Base-by-base conservation (phyloP, 805 yeast genomes). In the Saccharomycopsis javanensis region DNA sequence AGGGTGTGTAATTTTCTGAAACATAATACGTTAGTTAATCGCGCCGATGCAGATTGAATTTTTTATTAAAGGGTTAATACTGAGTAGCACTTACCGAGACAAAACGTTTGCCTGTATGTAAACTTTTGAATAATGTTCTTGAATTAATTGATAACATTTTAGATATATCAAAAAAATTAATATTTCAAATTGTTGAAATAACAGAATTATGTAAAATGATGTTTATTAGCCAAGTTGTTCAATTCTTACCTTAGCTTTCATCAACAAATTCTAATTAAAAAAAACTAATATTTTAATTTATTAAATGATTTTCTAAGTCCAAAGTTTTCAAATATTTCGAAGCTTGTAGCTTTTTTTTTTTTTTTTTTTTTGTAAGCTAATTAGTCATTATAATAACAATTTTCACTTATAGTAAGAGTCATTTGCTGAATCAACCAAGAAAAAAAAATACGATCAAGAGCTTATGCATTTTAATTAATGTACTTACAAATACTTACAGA, bases 1-100 rank as follows among this genome's bases (percentile, higher is more conserved):
- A 13, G 63, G 61, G 56, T 57, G 55, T 10, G 57, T 57, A 33
- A 54, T 28, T 11, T 23, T 42, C 48, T 42, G n/a, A n/a, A 42
- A 11, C 11, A 42, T 5, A 11, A 3, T 23, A 8, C 5, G 48
- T 42, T 42, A 42, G 48, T 25, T 42, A 42, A 3, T 31, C 13
- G 35, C 10, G 3, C 13, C 11, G 10, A 31, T 31, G 13, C 13
- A 30, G 5, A 10, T 30, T 6, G 5, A 30, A 30, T 6, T 30
- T 2, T 31, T 11, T 31, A 31, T 31, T 31, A 31, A 31, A 5
- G 13, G 10, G 4, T 31, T 18, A 20, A 42, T 42, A 10, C 13
- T 20, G 28, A 18, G 4, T 16, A 16, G 18, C 13, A 20, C 48
- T 42, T 42, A 42, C 48, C 15, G 48, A 23, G 23, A 42, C 6